A percentile compares a stretch with the other conserved stretches of the same genome.
Conservation (phyloP, 352 stramenopile species). For the Phytophthora nicotianae region DNA sequence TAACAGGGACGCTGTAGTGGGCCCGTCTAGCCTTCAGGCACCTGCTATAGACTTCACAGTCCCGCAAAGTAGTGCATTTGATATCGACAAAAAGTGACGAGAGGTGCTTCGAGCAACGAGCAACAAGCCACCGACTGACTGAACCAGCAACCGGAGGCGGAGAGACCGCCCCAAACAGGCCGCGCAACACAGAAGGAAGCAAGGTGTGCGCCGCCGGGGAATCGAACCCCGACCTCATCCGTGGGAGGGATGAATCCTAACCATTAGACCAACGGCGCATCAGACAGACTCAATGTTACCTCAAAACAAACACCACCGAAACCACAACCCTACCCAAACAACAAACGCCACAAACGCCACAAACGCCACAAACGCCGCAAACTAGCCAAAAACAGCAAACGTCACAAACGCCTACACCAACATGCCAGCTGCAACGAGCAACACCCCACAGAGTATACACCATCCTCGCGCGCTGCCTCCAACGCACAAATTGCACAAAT, state of each 20-base stretch:
- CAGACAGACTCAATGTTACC: background rate
- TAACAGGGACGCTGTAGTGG: too few relatives aligned
- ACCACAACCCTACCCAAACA: background rate
- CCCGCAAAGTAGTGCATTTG: background rate
- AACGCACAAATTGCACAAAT: background rate
- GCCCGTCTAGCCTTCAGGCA: too few relatives aligned
- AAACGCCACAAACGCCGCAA: background rate
- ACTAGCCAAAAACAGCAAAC: background rate
- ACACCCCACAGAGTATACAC: background rate
- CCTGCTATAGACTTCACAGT: background rate
- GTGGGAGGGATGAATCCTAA: constrained; percentile 19
- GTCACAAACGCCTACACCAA: background rate
- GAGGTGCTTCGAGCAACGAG: background rate
- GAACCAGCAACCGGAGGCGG: background rate
- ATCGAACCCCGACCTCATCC: constrained; percentile 15
- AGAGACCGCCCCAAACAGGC: background rate
- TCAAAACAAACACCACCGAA: background rate
- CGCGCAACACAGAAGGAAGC: background rate
- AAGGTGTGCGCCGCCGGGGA: constrained; percentile 7
- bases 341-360: background rate
- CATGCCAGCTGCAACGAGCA: background rate
- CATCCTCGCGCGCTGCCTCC: background rate
- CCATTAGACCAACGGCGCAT: constrained; percentile 9
- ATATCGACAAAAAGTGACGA: background rate
- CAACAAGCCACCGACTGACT: background rate